Percentiles rank a stretch among this genome's conserved stretches.
Conservation (phyloP, 306 rosid species). For the Cicer cuneatum region DNA sequence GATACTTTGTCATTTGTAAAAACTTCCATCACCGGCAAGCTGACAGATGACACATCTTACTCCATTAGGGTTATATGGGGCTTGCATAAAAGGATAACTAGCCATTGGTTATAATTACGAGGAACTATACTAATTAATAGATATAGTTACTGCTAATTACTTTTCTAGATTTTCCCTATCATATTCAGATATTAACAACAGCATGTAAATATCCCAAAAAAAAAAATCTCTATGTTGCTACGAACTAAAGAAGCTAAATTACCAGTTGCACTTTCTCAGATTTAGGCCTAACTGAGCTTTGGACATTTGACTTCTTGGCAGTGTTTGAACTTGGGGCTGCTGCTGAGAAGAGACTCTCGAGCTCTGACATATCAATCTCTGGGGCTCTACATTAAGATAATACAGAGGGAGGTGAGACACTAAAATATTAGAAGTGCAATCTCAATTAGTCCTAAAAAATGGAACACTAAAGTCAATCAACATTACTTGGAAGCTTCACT, state of each 20-base stretch:
- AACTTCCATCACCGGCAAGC: constrained; percentile 27
- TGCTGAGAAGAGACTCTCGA: constrained; percentile 87
- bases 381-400: constrained; percentile 71
- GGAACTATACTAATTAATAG: constrained; percentile 26
- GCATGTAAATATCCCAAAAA: constrained; percentile 28
- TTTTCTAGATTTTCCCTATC: constrained; percentile 31
- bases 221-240: constrained; percentile 20
- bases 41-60: constrained; percentile 25
- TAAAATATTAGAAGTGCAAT: constrained; percentile 35
- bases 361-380: constrained; percentile 94
- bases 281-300: constrained; percentile 65
- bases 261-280: constrained; percentile 93
- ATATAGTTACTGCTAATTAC: constrained; percentile 24
- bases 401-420: constrained; percentile 33
- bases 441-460: constrained; percentile 37
- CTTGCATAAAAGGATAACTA: constrained; percentile 33
- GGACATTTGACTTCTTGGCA: constrained; percentile 55
- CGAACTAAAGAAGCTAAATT: constrained; percentile 43
- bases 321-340: constrained; percentile 61
- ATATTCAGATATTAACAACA: constrained; percentile 29
- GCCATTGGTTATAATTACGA: constrained; percentile 13
- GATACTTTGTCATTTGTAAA: constrained; percentile 28
- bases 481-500: constrained; percentile 82
- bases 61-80: constrained; percentile 24
- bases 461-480: constrained; percentile 36